These are phyloP conservation scores for Thozetella sp. DNA, from an alignment of 495 filamentous ascomycete species.

Conservation along the genomic window DNA sequence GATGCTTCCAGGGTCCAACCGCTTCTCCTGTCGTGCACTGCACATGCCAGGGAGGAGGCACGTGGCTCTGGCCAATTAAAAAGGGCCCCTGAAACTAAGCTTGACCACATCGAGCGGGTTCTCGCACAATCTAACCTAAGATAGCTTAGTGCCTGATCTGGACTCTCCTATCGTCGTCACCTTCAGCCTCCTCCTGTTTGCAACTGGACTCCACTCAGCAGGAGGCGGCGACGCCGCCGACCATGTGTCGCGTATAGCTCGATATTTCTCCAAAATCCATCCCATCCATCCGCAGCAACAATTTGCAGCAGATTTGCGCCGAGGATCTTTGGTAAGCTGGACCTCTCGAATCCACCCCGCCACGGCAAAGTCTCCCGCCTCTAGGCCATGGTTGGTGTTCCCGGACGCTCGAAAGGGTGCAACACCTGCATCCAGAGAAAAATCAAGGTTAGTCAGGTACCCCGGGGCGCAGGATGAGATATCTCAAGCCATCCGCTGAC, in stretches of 20 bases:
- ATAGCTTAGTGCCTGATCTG: neutral
- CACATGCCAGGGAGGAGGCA: too few relatives aligned
- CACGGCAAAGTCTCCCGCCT: neutral
- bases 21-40: too few relatives aligned
- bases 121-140: conserved; percentile 2
- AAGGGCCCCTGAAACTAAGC: too few relatives aligned
- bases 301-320: neutral
- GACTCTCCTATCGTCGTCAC: neutral
- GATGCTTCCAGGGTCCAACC: too few relatives aligned
- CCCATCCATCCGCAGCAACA: too few relatives aligned
- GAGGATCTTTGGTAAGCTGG: neutral
- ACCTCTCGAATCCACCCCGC: neutral
- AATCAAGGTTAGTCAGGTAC: neutral
- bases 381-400: conserved; percentile 1
- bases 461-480: too few relatives aligned
- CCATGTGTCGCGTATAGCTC: too few relatives aligned
- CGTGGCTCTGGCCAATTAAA: too few relatives aligned
- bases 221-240: too few relatives aligned
- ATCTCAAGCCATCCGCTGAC: neutral
- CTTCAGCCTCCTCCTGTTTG: neutral
- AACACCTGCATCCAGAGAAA: conserved; percentile 7
- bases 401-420: conserved; percentile 1
- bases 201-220: neutral
- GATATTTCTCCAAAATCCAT: too few relatives aligned
- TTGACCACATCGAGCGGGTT: too few relatives aligned